These are phyloP conservation scores for Claviceps fusiformis DNA, from an alignment of 2,329 filamentous ascomycete species.

Conservation along the genomic window DNA sequence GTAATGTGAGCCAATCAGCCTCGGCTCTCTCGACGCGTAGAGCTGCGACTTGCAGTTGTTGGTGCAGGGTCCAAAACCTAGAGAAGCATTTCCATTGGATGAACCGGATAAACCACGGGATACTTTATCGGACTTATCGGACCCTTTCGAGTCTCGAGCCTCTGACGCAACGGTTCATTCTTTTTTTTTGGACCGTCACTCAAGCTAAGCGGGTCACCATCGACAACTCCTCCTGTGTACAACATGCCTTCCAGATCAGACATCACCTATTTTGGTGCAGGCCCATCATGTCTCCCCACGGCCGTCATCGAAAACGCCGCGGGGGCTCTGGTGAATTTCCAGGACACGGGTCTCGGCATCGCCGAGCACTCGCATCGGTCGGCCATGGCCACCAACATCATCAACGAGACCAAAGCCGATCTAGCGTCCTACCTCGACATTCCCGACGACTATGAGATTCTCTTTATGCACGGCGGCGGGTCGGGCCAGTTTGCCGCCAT, in stretches of 20 bases:
- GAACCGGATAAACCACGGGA: neutral
- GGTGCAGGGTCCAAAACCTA: too few species aligned
- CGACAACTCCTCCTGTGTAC: neutral
- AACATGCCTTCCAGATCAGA: slow-evolving; percentile 37
- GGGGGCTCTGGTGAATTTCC: slow-evolving; percentile 66
- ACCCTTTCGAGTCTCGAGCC: neutral
- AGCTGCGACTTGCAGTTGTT: too few species aligned
- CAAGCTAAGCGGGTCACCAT: neutral
- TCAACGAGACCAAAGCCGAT: slow-evolving; percentile 64
- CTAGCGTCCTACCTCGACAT: slow-evolving; percentile 66
- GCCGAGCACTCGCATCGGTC: slow-evolving; percentile 88
- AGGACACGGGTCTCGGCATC: slow-evolving; percentile 66
- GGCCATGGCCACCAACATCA: slow-evolving; percentile 60
- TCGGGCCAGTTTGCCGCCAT: slow-evolving; percentile 72
- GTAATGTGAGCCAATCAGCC: too few species aligned
- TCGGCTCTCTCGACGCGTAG: too few species aligned
- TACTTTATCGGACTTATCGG: too few species aligned
- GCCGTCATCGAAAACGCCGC: slow-evolving; percentile 66
- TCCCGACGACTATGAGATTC: slow-evolving; percentile 71
- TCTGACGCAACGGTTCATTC: neutral
- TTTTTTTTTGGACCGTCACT: neutral
- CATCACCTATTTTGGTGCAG: slow-evolving; percentile 79
- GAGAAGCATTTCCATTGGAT: neutral
- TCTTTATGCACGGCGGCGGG: slow-evolving; percentile 81
- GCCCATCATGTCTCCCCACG: slow-evolving; percentile 76